Evolutionary conservation across 108 stramenopile species (phyloP).

Genomic region (Bacterosira constricta): DNA sequence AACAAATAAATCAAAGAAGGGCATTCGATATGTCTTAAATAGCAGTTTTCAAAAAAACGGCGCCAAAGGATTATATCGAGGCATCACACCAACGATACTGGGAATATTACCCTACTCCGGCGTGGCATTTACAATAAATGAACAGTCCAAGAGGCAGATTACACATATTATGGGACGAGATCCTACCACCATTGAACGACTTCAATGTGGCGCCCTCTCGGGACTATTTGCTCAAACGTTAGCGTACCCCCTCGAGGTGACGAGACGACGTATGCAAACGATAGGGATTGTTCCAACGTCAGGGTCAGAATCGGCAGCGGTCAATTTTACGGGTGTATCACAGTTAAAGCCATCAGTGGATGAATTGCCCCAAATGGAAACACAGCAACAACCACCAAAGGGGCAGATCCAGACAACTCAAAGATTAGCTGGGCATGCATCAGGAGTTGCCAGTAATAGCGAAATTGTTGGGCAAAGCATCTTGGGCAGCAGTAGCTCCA

Average conservation of each 20-base stretch:
- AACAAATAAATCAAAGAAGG: too few species aligned
- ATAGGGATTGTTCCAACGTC: constrained; percentile 78
- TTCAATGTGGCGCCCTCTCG: constrained; percentile 89
- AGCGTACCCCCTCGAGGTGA: constrained; percentile 95
- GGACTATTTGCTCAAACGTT: constrained; percentile 90
- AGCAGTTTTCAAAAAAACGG: constrained; percentile 32
- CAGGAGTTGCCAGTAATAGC: too few species aligned
- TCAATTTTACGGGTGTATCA: constrained; percentile 47
- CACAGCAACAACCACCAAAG: neutral
- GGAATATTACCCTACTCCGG: constrained; percentile 98
- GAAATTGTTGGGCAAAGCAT: too few species aligned
- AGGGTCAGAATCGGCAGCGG: constrained; percentile 75
- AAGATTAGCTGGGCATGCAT: too few species aligned
- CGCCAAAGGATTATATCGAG: constrained; percentile 76
- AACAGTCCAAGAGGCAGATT: constrained; percentile 87
- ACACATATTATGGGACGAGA: constrained; percentile 69
- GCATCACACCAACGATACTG: constrained; percentile 89
- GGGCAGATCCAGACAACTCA: neutral
- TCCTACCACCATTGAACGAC: constrained; percentile 80
- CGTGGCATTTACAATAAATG: constrained; percentile 92
- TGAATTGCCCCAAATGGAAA: constrained; percentile 20
- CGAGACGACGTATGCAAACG: constrained; percentile 96
- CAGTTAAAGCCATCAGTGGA: constrained; percentile 30
- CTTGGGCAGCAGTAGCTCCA: too few species aligned
- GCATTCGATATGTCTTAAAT: neutral